Conservation (phyloP, 495 filamentous ascomycete species). For the Neurospora sp. region DNA sequence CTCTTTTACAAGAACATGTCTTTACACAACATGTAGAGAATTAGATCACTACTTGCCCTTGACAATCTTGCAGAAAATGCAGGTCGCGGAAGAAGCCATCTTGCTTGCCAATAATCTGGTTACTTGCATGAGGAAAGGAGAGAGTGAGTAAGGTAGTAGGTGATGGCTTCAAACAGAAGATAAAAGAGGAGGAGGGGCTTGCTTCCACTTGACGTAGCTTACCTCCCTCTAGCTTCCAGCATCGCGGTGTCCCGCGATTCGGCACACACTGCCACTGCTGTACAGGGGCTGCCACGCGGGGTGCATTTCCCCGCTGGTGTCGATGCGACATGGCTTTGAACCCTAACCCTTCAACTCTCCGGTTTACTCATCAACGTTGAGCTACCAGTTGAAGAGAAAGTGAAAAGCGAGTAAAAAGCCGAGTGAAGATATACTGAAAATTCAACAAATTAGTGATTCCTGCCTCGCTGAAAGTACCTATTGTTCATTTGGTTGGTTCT, state of each 20-base stretch:
- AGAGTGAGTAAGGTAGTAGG: constrained; percentile 1
- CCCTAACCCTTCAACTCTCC: neutral
- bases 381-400: neutral
- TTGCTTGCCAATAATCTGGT: constrained; percentile 17
- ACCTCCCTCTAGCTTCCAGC: neutral
- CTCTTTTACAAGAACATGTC: neutral
- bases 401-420: neutral
- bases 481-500: neutral
- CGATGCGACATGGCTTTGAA: neutral
- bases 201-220: neutral
- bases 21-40: neutral
- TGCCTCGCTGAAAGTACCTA: neutral
- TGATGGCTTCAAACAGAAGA: neutral
- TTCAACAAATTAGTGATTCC: neutral
- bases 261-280: neutral
- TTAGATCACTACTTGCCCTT: constrained; percentile 49
- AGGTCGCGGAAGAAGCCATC: constrained; percentile 54
- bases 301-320: neutral
- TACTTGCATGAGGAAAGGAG: neutral
- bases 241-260: neutral
- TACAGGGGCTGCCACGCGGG: neutral
- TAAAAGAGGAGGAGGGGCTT: neutral
- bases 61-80: constrained; percentile 98
- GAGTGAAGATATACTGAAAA: neutral
- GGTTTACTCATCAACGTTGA: neutral